Percentiles rank a stretch among this genome's conserved stretches.
Evolutionary conservation across 257 asterid genomes (phyloP).

Genomic region (Scutellaria minor): DNA sequence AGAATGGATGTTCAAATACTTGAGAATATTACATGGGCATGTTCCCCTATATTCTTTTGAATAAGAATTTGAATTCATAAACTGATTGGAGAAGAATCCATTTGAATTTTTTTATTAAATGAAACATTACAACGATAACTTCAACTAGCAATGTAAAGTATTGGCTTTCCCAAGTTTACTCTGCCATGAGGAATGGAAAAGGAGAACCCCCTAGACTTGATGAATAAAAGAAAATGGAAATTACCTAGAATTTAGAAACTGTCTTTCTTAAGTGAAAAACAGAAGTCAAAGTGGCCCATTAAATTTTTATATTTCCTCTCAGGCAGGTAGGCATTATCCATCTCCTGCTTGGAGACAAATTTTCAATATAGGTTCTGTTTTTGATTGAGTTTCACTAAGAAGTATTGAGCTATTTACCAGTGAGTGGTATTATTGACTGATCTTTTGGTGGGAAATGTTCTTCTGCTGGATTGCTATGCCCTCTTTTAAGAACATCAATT

Average conservation of each 20-base stretch:
- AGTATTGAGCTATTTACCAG: too few relatives aligned
- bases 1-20: neutral
- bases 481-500: too few relatives aligned
- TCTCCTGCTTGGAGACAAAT: too few relatives aligned
- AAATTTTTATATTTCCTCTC: too few relatives aligned
- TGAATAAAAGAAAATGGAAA: neutral
- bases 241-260: slow-evolving; percentile 3
- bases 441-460: too few relatives aligned
- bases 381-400: too few relatives aligned
- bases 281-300: too few relatives aligned
- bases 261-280: too few relatives aligned
- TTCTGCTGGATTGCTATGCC: too few relatives aligned
- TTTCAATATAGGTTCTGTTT: too few relatives aligned
- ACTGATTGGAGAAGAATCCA: neutral
- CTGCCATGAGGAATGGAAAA: neutral
- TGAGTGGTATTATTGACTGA: too few relatives aligned
- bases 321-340: too few relatives aligned
- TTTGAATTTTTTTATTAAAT: neutral
- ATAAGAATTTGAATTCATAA: slow-evolving; percentile 10
- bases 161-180: slow-evolving; percentile 8
- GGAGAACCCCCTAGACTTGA: neutral
- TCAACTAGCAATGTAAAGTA: neutral
- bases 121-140: neutral
- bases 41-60: slow-evolving; percentile 3
- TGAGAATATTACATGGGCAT: slow-evolving; percentile 3